These are phyloP conservation scores for Kodamaea fungicola DNA, from an alignment of 1,139 yeast genomes.

Conservation along the genomic window DNA sequence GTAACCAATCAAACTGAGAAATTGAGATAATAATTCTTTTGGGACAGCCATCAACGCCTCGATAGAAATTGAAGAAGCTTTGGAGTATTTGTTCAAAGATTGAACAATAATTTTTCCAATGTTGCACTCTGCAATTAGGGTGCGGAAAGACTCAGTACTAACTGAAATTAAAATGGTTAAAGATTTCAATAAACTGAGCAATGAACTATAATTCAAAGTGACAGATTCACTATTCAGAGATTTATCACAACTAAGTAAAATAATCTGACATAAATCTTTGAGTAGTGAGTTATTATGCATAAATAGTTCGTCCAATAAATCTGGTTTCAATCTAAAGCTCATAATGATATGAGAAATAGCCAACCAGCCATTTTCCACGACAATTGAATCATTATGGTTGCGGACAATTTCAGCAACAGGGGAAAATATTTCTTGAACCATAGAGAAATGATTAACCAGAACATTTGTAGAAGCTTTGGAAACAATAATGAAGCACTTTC, in stretches of 20 bases:
- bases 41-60: conserved; percentile 78
- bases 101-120: conserved; percentile 42
- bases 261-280: conserved; percentile 24
- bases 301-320: conserved; percentile 45
- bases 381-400: conserved; percentile 56
- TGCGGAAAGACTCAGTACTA: conserved; percentile 39
- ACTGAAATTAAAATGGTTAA: conserved; percentile 35
- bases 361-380: conserved; percentile 68
- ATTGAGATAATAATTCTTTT: conserved; percentile 55
- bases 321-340: conserved; percentile 47
- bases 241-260: conserved; percentile 30
- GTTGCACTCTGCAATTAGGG: conserved; percentile 36
- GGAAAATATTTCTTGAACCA: conserved; percentile 57
- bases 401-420: conserved; percentile 59
- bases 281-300: conserved; percentile 24
- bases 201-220: conserved; percentile 27
- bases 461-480: conserved; percentile 68
- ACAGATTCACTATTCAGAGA: conserved; percentile 14
- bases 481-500: conserved; percentile 74
- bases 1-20: conserved; percentile 55
- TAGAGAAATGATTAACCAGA: conserved; percentile 39
- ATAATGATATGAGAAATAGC: conserved; percentile 62
- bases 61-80: conserved; percentile 29
- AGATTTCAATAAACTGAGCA: conserved; percentile 42
- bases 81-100: conserved; percentile 40